Base-by-base conservation (phyloP, 805 yeast species). In the Phaffomyces antillensis region DNA sequence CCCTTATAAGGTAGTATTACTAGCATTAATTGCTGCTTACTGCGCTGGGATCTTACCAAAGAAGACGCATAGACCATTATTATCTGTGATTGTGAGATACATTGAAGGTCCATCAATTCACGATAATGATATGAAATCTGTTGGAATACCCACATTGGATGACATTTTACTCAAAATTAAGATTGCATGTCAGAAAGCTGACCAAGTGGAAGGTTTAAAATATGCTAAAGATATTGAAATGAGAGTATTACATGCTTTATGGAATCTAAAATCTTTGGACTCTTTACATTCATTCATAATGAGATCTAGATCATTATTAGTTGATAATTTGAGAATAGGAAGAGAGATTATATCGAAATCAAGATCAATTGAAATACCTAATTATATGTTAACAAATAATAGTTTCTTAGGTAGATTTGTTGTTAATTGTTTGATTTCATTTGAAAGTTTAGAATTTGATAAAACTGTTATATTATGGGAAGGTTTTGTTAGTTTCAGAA, bases 1-100 rank as follows among this genome's bases (percentile, higher is more conserved):
- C 7, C 79, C 86, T 1, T 71, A 76, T 45, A 78, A 76, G 50
- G 60, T 81, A 0, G 75, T 80, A 2, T 52, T 79, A 1, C 52
- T 79, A 10, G 60, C 72, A 3, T 54, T 81, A 13, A 66, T 79
- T 6, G 68, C 68, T 15, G 72, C 73, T 0, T 75, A 76, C 51
- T 66, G 78, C 39, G 56, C 66, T 12, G 66, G 66, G 9, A 57
- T 58, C 15, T 50, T 74, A 2, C 78, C 78, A 6, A 50, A 60
- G 15, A 52, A 56, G 18, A 58, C 65, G 25, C 58, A 64, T 20
- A 66, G 72, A 7, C 68, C 74, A 0, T 53, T 72, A 15, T 53
- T 77, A 32, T 52, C 71, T 3, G 56, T 68, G 2, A 51, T 77
- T n/a, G 74, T 75, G 15, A 63, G 65, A 36, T 61, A 71, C 43